phyloP scores from a whole-genome alignment of 768 basidiomycete genomes.

The Mycena galopus region DNA sequence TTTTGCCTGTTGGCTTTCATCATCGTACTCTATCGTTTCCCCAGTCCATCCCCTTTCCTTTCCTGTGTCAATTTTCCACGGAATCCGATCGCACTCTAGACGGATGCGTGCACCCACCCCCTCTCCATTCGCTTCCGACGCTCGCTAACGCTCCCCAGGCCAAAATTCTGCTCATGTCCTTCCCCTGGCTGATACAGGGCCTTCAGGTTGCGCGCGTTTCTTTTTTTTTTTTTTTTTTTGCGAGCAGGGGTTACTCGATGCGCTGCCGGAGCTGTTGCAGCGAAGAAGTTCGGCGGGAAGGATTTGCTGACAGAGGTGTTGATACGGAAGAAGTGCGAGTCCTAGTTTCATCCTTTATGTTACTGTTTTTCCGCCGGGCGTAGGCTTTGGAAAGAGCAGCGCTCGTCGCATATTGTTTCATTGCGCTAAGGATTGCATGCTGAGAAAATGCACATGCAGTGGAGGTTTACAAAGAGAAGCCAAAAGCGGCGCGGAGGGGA shows the following conservation, averaged over 20 bases:
- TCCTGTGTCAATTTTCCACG: too few relatives aligned
- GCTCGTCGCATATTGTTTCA: neutral
- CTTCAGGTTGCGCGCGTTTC: constrained; percentile 86
- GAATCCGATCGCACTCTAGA: too few relatives aligned
- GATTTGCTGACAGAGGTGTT: constrained; percentile 82
- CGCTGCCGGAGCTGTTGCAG: constrained; percentile 68
- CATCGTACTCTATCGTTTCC: too few relatives aligned
- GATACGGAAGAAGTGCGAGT: constrained; percentile 82
- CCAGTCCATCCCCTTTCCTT: too few relatives aligned
- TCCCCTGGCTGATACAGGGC: too few relatives aligned
- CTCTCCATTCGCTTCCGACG: too few relatives aligned
- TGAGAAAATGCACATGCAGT: constrained; percentile 56
- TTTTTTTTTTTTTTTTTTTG: too few relatives aligned
- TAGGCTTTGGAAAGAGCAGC: too few relatives aligned
- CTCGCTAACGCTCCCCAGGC: constrained; percentile 53
- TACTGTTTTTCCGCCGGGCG: neutral
- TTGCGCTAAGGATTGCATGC: neutral
- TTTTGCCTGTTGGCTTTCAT: too few relatives aligned
- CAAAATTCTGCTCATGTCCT: constrained; percentile 76
- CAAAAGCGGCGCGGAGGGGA: constrained; percentile 66
- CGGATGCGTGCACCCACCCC: too few relatives aligned
- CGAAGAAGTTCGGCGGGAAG: constrained; percentile 72
- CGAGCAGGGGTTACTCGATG: constrained; percentile 73
- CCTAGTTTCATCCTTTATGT: too few relatives aligned
- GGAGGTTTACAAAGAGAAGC: constrained; percentile 81